A percentile compares a stretch with the other conserved stretches of the same genome.
phyloP scores from a whole-genome alignment of 2,329 filamentous ascomycete species.

The Aspergillus sp. region DNA sequence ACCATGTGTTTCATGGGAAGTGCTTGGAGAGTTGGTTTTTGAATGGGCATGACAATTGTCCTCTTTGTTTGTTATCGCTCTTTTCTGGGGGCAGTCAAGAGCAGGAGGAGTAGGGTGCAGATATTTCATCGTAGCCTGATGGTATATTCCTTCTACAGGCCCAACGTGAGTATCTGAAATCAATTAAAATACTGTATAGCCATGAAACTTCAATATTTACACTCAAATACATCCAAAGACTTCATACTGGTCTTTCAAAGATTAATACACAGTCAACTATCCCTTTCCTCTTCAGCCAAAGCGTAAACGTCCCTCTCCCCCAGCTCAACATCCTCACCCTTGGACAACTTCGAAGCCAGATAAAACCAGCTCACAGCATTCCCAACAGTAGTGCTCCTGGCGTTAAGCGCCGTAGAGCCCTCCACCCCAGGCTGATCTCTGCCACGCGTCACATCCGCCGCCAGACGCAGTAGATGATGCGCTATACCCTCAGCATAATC shows the following conservation, averaged over 20 bases:
- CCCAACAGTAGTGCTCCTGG: not conserved
- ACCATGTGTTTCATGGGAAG: not conserved
- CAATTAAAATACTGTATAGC: no score
- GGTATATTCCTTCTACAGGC: no score
- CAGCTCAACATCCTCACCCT: not conserved
- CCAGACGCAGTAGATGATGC: not conserved
- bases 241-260: no score
- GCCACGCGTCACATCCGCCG: not conserved
- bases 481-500: not conserved
- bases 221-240: no score
- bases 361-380: not conserved
- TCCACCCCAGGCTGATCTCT: not conserved
- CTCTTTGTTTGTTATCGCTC: not conserved
- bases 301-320: not conserved
- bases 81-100: not conserved
- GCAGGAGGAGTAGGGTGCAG: not conserved
- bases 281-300: not conserved
- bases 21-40: not conserved
- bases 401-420: no score
- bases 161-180: no score
- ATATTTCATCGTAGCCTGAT: not conserved
- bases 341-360: not conserved
- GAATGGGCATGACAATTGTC: not conserved
- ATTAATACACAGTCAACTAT: no score
- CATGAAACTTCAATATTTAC: no score